Evolutionary conservation across 257 asterid genomes (phyloP).

Genomic region (Paraleonurus japonicus): DNA sequence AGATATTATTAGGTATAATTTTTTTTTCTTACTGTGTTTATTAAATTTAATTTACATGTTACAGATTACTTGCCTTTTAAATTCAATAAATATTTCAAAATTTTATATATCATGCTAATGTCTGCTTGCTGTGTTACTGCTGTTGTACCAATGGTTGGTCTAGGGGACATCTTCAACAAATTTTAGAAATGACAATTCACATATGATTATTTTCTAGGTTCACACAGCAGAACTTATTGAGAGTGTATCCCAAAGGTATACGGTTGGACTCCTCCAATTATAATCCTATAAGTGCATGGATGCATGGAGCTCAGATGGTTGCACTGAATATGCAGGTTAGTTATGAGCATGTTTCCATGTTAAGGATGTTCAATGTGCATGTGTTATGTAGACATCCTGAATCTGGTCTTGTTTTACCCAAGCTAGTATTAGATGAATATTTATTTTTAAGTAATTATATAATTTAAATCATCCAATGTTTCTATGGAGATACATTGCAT

Average conservation of each 20-base stretch:
- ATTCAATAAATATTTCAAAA: no score
- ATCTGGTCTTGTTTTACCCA: no score
- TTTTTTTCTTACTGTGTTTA: not conserved
- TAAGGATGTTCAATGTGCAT: not conserved
- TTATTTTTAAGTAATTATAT: no score
- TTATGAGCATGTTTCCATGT: not conserved
- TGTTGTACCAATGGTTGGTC: not conserved
- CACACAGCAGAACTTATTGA: slow-evolving; percentile 39
- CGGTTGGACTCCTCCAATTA: slow-evolving; percentile 43
- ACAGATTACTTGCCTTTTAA: no score
- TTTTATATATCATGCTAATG: no score
- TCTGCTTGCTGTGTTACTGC: not conserved
- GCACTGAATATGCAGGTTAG: slow-evolving; percentile 46
- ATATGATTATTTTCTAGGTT: slow-evolving; percentile 27
- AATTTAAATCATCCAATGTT: not conserved
- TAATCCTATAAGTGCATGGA: slow-evolving; percentile 40
- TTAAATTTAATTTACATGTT: not conserved
- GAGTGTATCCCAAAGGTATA: slow-evolving; percentile 38
- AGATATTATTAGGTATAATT: slow-evolving; percentile 48
- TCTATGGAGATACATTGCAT: not conserved
- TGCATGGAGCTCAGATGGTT: slow-evolving; percentile 51
- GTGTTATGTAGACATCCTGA: not conserved
- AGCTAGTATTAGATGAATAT: no score
- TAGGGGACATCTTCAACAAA: not conserved
- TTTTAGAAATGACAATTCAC: not conserved